Conservation (phyloP, 306 rosid species). For the Castanea mollissima region DNA sequence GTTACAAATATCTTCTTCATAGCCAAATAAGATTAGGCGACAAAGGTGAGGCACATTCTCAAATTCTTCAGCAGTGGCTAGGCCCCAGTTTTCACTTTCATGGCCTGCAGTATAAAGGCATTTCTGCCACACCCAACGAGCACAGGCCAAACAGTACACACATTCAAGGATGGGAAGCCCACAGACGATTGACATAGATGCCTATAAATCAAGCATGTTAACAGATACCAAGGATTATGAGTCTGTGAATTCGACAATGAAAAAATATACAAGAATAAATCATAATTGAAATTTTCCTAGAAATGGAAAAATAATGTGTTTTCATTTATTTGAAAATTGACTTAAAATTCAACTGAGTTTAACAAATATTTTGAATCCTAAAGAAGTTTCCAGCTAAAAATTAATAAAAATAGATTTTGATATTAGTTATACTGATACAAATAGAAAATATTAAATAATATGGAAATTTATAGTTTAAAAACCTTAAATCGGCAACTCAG, state of each 20-base stretch:
- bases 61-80: slow-evolving; percentile 78
- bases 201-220: slow-evolving; percentile 35
- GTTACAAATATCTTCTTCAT: slow-evolving; percentile 73
- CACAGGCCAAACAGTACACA: slow-evolving; percentile 82
- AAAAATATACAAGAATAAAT: background rate
- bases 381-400: background rate
- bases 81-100: slow-evolving; percentile 91
- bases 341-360: background rate
- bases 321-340: background rate
- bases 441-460: background rate
- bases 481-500: background rate
- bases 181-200: slow-evolving; percentile 77
- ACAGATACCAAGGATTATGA: slow-evolving; percentile 2
- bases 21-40: slow-evolving; percentile 65
- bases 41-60: slow-evolving; percentile 86
- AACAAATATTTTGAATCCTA: background rate
- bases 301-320: background rate
- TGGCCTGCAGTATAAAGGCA: slow-evolving; percentile 86
- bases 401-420: background rate
- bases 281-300: background rate
- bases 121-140: slow-evolving; percentile 91
- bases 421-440: slow-evolving; percentile 1
- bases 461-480: background rate
- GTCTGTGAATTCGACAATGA: background rate
- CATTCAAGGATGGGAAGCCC: slow-evolving; percentile 88